phyloP scores from a whole-genome alignment of 2,329 filamentous ascomycete genomes.

The Sclerotinia minor region DNA sequence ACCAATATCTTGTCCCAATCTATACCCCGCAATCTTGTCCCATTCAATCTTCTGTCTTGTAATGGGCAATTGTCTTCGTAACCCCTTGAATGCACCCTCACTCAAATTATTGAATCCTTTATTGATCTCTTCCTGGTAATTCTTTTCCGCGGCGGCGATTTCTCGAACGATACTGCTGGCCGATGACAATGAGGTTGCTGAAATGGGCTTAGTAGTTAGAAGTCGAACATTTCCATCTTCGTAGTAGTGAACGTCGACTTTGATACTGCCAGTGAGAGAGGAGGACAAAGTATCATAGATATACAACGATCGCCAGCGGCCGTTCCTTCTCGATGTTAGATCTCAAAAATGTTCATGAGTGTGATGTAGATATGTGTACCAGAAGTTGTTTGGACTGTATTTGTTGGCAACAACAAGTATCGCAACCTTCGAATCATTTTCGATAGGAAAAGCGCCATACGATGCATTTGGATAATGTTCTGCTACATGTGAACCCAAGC shows the following conservation, averaged over 20 bases:
- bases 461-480: conserved; percentile 87
- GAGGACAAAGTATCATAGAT: conserved; percentile 70
- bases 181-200: conserved; percentile 57
- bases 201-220: conserved; percentile 78
- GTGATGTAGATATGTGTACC: conserved; percentile 52
- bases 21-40: conserved; percentile 96
- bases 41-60: conserved; percentile 99
- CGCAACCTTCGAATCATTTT: conserved; percentile 73
- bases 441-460: conserved; percentile 78
- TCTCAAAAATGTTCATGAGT: not conserved
- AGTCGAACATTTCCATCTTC: conserved; percentile 97
- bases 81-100: conserved; percentile 91
- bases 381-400: conserved; percentile 97
- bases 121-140: conserved; percentile 96
- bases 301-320: conserved; percentile 91
- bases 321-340: conserved; percentile 64
- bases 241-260: conserved; percentile 98
- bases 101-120: conserved; percentile 83
- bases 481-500: conserved; percentile 69
- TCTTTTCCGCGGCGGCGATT: conserved; percentile 79
- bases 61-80: conserved; percentile 90
- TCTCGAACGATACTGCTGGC: conserved; percentile 66
- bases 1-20: conserved; percentile 77
- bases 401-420: conserved; percentile 90
- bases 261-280: conserved; percentile 74